A percentile compares a stretch with the other conserved stretches of the same genome.
phyloP scores from a whole-genome alignment of 2,329 filamentous ascomycete species.

The Venturia aucupariae region DNA sequence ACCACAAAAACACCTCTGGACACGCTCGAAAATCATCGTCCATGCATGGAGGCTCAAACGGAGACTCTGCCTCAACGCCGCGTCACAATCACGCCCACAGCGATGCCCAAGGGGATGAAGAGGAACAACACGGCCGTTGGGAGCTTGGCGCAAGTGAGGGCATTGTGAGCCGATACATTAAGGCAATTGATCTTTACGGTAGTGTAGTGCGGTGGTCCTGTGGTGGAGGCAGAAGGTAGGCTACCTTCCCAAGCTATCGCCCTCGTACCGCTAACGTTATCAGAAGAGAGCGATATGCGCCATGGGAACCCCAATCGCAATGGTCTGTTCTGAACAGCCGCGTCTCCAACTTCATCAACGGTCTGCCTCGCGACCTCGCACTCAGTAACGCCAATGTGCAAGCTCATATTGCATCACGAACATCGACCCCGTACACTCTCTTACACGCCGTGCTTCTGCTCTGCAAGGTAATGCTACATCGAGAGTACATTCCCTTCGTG shows the following conservation, averaged over 20 bases:
- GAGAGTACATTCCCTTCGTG: conserved; percentile 60
- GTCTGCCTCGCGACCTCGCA: conserved; percentile 47
- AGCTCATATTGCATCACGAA: conserved; percentile 55
- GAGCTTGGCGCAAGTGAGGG: conserved; percentile 43
- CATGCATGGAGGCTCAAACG: conserved; percentile 6
- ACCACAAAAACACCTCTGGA: not conserved
- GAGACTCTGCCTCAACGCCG: not conserved
- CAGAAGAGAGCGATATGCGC: conserved; percentile 43
- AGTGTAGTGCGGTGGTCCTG: conserved; percentile 48
- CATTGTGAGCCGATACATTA: conserved; percentile 42
- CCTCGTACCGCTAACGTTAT: not conserved
- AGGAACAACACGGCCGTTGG: conserved; percentile 40
- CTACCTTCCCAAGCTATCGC: not conserved
- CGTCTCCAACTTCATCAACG: conserved; percentile 44
- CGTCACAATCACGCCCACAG: conserved; percentile 5
- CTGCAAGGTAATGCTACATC: conserved; percentile 58
- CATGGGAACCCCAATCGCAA: conserved; percentile 49
- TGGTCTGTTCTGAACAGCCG: conserved; percentile 46
- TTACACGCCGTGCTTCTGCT: conserved; percentile 58
- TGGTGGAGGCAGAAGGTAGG: conserved; percentile 46
- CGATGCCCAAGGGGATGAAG: conserved; percentile 17
- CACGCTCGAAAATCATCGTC: not conserved
- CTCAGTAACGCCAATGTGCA: conserved; percentile 54
- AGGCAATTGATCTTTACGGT: conserved; percentile 46
- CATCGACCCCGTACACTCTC: conserved; percentile 55